Evolutionary conservation across 2,329 filamentous ascomycete genomes (phyloP), one percentile per base, ranked within the genome.

Genomic region (Endocalyx cinctus): DNA sequence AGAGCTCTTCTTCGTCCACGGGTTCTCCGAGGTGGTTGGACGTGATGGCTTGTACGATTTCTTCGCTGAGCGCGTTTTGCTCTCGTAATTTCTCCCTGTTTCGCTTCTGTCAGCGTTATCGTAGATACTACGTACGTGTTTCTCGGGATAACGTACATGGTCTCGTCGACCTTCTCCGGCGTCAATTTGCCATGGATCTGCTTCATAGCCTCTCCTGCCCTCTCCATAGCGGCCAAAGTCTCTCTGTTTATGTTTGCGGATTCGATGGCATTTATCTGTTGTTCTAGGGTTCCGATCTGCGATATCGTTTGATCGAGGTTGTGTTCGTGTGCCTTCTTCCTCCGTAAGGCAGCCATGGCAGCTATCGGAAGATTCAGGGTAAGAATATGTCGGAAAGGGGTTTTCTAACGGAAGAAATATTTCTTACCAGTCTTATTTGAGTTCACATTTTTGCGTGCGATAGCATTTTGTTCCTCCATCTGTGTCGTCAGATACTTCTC

Each of bases 211-310:
- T 80, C 69, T 46, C 86, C 81, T 10, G 92, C 90, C 57, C 82
- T 82, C 76, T 94, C 83, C 88, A 98, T 96, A 6, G 89, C 90
- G 48, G 83, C 77, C 45, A 97, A 72, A 10, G 92, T 98, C 71
- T 96, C 89, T 66, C 90, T 82, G 72, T 98, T 98, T 70, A 98
- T 96, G 61, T 97, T 98, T 42, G 92, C 92, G 29, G 89, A 87
- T 65, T 98, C 92, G 69, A 98, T 97, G 39, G 86, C 83, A 62
- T 92, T 92, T 57, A 97, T 94, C 62, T 98, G 88, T 57, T 89
- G 84, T 62, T 98, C 92, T 27, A 98, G 73, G 15, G 92, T 94
- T 51, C 81, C 79, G 55, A 97, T 94, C 66, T 97, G 90, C 19
- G 84, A 79, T 39, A 79, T 75, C 2, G 90, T 97, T 66, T 96